phyloP scores from a whole-genome alignment of 805 yeast genomes.

The Starmera pachycereana region DNA sequence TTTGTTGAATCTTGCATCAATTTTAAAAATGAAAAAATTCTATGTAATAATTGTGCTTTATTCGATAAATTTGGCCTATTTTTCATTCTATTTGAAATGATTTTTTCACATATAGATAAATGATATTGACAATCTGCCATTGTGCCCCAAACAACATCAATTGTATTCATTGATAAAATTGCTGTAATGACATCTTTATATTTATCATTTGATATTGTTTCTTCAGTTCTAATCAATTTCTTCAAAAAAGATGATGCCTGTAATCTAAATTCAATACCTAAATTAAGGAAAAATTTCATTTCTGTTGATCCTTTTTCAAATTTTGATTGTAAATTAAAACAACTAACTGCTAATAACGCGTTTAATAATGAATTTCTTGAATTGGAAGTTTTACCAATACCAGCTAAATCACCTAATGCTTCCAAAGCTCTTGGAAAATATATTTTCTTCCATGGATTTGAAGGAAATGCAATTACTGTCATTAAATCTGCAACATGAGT shows the following conservation, averaged over 20 bases:
- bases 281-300: constrained; percentile 57
- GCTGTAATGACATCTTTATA: constrained; percentile 82
- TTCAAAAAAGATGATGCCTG: constrained; percentile 66
- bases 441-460: constrained; percentile 84
- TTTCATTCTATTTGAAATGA: constrained; percentile 59
- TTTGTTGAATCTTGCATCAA: constrained; percentile 61
- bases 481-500: constrained; percentile 70
- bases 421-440: constrained; percentile 74
- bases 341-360: constrained; percentile 72
- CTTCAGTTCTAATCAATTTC: constrained; percentile 42
- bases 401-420: constrained; percentile 74
- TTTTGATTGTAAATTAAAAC: constrained; percentile 69
- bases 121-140: constrained; percentile 78
- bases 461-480: constrained; percentile 61
- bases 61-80: constrained; percentile 56
- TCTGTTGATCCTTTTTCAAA: constrained; percentile 56
- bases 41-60: constrained; percentile 68
- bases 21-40: constrained; percentile 67
- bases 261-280: constrained; percentile 64
- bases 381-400: constrained; percentile 61
- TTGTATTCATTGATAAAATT: constrained; percentile 75
- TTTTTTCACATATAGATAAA: constrained; percentile 65
- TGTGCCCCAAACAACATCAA: constrained; percentile 85
- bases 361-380: constrained; percentile 72
- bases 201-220: constrained; percentile 42